Evolutionary conservation across 1,139 yeast genomes (phyloP), one percentile per base, ranked within the genome.

Genomic region (Blastobotrys niveus): DNA sequence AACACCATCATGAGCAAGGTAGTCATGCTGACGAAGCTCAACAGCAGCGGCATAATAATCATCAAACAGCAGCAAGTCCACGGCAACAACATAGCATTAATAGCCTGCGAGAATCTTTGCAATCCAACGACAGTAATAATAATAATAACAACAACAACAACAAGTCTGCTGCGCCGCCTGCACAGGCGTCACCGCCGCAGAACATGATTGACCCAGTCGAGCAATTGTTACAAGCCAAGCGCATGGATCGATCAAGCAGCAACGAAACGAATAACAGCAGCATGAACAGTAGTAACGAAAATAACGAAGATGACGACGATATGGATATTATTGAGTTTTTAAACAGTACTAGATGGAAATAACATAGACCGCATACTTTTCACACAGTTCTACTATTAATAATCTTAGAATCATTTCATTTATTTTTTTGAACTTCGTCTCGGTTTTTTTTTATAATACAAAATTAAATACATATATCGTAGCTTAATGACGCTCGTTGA

Each of bases 401-500:
- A 30, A 3, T 4, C 20, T 4, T 30, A 17, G 18, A 12, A 8
- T 7, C 18, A 3, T n/a, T 8, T 30, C 18, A 30, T 30, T 30
- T 30, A 34, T 25, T 38, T 38, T 38, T 17, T 5, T 14, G 27
- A 21, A 8, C 27, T 21, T 34, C 3, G 20, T 33, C 9, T 34
- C 2, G 22, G 21, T 9, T 34, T 27, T 41, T 21, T 34, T 34
- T 26, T 31, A 21, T 33, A n/a, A n/a, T n/a, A n/a, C n/a, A 38
- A 15, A 27, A 5, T 29, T n/a, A 27, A n/a, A 15, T 22, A 27
- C 21, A 38, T 27, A n/a, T 18, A 29, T 19, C 21, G 20, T 21
- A 19, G 19, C 26, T 21, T 17, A 27, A 42, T 34, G 30, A 17
- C 30, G 24, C 2, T 85, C 89, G 54, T 76, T 77, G 38, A 88